These are phyloP conservation scores for Stephanodiscus triporus DNA, from an alignment of 108 stramenopile species.

Conservation along the genomic window DNA sequence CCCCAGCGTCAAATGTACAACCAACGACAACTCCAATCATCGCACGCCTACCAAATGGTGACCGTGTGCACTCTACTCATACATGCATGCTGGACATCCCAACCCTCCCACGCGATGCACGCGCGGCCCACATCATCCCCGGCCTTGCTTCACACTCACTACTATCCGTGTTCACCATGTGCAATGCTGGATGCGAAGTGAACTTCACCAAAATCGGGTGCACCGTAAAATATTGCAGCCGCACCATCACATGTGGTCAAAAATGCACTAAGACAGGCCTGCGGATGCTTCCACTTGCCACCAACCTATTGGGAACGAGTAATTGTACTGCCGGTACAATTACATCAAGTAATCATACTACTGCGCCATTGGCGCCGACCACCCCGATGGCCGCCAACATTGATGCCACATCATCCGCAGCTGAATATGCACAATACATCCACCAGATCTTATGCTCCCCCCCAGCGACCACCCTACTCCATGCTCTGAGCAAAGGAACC, in stretches of 20 bases:
- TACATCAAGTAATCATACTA: too few species aligned
- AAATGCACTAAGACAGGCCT: conserved; percentile 4
- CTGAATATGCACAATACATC: not conserved
- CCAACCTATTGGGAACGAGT: too few species aligned
- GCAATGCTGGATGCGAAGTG: conserved; percentile 19
- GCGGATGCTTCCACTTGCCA: not conserved
- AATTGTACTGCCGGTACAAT: too few species aligned
- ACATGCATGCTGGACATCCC: conserved; percentile 3
- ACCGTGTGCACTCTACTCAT: conserved; percentile 7
- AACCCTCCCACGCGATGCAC: not conserved
- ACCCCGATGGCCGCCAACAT: not conserved
- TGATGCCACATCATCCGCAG: not conserved
- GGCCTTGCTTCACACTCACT: conserved; percentile 4
- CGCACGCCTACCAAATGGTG: conserved; percentile 8
- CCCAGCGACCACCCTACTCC: not conserved
- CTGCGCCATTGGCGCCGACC: not conserved
- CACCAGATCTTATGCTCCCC: conserved; percentile 7
- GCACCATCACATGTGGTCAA: not conserved
- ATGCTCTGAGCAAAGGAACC: not conserved
- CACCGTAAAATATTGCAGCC: not conserved
- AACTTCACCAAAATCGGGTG: not conserved
- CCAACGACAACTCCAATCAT: not conserved
- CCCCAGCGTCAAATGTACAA: not conserved
- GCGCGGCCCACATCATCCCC: conserved; percentile 13
- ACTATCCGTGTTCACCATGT: conserved; percentile 1